A percentile compares a stretch with the other conserved stretches of the same genome.
phyloP scores from a whole-genome alignment of 192 early-diverging fungal genomes.

The Spizellomyces punctatus region DNA sequence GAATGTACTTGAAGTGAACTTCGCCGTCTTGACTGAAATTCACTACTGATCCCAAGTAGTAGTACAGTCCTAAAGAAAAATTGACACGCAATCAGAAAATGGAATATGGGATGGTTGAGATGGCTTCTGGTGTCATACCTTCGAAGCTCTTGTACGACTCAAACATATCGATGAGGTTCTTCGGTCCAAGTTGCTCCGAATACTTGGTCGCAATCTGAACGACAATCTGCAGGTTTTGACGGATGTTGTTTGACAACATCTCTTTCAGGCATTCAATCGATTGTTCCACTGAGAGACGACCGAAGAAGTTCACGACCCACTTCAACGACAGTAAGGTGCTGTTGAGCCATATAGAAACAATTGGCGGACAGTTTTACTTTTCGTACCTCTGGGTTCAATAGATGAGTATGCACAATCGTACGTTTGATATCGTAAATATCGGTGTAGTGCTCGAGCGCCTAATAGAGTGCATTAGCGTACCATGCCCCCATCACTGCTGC shows the following conservation, averaged over 20 bases:
- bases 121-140: constrained; percentile 40
- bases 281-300: constrained; percentile 93
- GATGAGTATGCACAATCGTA: constrained; percentile 85
- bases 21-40: constrained; percentile 93
- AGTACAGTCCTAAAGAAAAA: constrained; percentile 65
- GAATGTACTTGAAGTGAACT: constrained; percentile 99
- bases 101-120: background rate
- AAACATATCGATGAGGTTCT: constrained; percentile 88
- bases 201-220: constrained; percentile 97
- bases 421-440: constrained; percentile 97
- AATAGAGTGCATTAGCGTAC: constrained; percentile 20
- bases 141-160: constrained; percentile 91
- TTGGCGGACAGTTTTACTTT: too few relatives aligned
- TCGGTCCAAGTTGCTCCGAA: constrained; percentile 89
- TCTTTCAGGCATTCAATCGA: constrained; percentile 93
- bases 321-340: constrained; percentile 42
- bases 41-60: constrained; percentile 94
- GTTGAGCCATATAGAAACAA: too few relatives aligned
- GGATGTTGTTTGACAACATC: constrained; percentile 88
- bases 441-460: constrained; percentile 92
- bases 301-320: constrained; percentile 96
- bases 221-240: constrained; percentile 94
- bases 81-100: constrained; percentile 14
- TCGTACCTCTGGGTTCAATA: constrained; percentile 56
- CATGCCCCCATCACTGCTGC: background rate